These are phyloP conservation scores for Trypanosoma theileri DNA, from an alignment of 208 protist genomes.

Conservation along the genomic window DNA sequence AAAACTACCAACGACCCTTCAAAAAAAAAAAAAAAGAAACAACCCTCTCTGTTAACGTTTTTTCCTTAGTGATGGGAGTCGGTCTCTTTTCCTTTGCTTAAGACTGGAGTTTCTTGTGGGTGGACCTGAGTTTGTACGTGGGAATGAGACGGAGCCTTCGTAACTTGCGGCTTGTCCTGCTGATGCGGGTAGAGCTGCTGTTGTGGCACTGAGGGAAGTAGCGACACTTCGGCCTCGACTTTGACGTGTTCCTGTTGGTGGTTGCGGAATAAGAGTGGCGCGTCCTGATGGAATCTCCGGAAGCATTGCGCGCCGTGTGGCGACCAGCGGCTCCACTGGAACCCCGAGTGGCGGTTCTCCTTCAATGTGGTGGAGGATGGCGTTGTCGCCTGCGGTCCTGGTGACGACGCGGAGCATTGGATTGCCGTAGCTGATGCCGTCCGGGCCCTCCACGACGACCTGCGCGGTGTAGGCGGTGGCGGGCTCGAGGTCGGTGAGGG, in stretches of 20 bases:
- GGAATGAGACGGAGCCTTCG: not conserved
- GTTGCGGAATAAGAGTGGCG: slow-evolving; percentile 9
- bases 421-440: slow-evolving; percentile 86
- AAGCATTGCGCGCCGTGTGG: not conserved
- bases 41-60: not conserved
- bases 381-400: slow-evolving; percentile 53
- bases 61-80: slow-evolving; percentile 16
- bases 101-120: not conserved
- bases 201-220: not conserved
- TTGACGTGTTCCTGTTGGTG: not conserved
- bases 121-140: not conserved
- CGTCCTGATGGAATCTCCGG: slow-evolving; percentile 30
- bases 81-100: not conserved
- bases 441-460: slow-evolving; percentile 75
- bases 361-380: slow-evolving; percentile 18
- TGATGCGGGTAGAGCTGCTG: not conserved
- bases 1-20: not conserved
- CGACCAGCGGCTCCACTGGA: not conserved
- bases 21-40: not conserved
- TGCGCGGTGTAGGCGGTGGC: slow-evolving; percentile 81
- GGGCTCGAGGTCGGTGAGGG: slow-evolving; percentile 57
- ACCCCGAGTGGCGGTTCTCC: slow-evolving; percentile 5
- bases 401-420: slow-evolving; percentile 77
- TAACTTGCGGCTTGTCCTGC: not conserved
- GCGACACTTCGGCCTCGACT: not conserved